These are phyloP conservation scores for Juncus inflexus DNA, from an alignment of 176 grass and related monocot species.

Conservation along the genomic window DNA sequence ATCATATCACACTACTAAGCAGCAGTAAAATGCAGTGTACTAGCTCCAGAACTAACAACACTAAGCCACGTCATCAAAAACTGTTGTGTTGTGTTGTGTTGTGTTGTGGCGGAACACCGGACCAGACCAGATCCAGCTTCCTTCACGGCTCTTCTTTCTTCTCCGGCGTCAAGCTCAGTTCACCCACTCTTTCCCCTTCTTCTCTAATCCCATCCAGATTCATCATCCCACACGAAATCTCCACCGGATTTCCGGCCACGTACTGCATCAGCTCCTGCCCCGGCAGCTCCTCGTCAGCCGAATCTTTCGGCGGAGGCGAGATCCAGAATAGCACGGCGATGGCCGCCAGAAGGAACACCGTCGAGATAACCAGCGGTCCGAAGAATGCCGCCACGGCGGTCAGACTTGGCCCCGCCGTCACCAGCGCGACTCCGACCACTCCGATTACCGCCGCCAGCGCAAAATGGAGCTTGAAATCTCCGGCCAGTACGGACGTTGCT, in stretches of 20 bases:
- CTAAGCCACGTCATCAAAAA: constrained; percentile 11
- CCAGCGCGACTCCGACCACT: constrained; percentile 9
- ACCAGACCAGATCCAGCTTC: neutral
- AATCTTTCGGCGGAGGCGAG: constrained; percentile 25
- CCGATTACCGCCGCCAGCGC: constrained; percentile 10
- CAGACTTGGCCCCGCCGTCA: constrained; percentile 30
- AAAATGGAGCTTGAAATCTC: constrained; percentile 22
- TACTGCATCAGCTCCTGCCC: constrained; percentile 34
- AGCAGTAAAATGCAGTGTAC: neutral
- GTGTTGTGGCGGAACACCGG: neutral
- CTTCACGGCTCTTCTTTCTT: constrained; percentile 3
- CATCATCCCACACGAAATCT: constrained; percentile 6
- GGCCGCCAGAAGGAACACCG: constrained; percentile 33
- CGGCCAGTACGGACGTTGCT: constrained; percentile 5
- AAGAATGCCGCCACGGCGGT: constrained; percentile 31
- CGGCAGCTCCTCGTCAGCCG: constrained; percentile 6
- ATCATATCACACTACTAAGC: neutral
- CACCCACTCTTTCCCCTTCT: neutral
- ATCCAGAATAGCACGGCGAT: constrained; percentile 40
- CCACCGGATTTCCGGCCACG: constrained; percentile 27
- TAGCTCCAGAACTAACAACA: neutral
- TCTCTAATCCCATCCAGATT: neutral
- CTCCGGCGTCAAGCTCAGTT: neutral
- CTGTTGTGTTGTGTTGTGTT: neutral
- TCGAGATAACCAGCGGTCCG: constrained; percentile 42